Evolutionary conservation across 306 rosid genomes (phyloP).

Genomic region (Alnus rubra): DNA sequence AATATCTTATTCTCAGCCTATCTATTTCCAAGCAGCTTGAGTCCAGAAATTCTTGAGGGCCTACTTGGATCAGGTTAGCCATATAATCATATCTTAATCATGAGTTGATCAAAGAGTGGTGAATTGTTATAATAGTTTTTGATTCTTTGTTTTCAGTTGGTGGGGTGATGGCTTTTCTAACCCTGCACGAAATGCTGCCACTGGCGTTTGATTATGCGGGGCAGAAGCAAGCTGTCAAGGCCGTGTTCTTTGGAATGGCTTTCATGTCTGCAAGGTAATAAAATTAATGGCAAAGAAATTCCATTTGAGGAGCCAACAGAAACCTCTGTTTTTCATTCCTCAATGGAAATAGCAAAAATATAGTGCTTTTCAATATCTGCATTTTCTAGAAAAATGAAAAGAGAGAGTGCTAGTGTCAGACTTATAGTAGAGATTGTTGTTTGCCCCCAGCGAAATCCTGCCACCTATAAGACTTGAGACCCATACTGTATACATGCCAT

Average conservation of each 20-base stretch:
- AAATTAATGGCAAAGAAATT: slow-evolving; percentile 26
- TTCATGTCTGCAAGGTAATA: slow-evolving; percentile 95
- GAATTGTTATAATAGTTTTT: slow-evolving; percentile 13
- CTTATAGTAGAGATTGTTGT: background rate
- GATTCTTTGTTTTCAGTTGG: slow-evolving; percentile 57
- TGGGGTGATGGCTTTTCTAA: slow-evolving; percentile 93
- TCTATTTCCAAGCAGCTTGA: slow-evolving; percentile 88
- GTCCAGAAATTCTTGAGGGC: slow-evolving; percentile 93
- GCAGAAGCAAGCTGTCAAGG: slow-evolving; percentile 87
- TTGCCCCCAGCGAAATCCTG: slow-evolving; percentile 5
- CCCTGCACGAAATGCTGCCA: slow-evolving; percentile 95
- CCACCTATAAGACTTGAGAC: too few species aligned
- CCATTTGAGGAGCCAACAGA: slow-evolving; percentile 17
- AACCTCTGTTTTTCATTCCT: background rate
- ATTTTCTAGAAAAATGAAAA: background rate
- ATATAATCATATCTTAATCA: slow-evolving; percentile 10
- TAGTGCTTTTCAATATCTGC: too few species aligned
- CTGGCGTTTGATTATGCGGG: slow-evolving; percentile 96
- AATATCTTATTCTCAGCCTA: slow-evolving; percentile 53
- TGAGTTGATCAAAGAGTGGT: background rate
- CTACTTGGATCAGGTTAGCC: slow-evolving; percentile 87
- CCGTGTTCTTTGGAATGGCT: slow-evolving; percentile 93
- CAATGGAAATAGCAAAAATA: too few species aligned
- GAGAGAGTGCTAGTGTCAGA: background rate
- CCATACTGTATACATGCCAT: background rate